Conservation (phyloP, 257 asterid species). For the Solanum virginianum region DNA sequence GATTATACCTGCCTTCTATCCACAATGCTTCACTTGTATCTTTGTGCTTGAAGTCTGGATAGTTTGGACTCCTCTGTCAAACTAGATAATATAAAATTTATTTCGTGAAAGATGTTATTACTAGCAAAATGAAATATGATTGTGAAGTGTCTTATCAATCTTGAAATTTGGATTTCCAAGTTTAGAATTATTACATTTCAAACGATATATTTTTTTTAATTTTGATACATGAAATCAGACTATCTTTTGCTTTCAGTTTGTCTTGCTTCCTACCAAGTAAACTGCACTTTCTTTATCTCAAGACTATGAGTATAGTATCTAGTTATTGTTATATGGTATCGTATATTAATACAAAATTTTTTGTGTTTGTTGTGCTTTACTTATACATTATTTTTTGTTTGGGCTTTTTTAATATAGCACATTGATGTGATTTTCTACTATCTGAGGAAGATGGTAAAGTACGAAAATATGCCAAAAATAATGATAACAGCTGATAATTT, state of each 20-base stretch:
- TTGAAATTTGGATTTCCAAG: not conserved
- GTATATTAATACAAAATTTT: too few relatives aligned
- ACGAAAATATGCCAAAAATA: too few relatives aligned
- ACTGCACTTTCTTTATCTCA: too few relatives aligned
- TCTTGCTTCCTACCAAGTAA: too few relatives aligned
- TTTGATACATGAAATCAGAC: not conserved
- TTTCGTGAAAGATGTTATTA: not conserved
- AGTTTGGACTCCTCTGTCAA: conserved; percentile 78
- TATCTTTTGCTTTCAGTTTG: too few relatives aligned
- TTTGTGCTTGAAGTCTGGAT: conserved; percentile 98
- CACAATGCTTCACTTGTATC: conserved; percentile 91
- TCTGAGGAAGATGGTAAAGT: too few relatives aligned
- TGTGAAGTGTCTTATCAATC: not conserved
- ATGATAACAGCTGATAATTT: too few relatives aligned
- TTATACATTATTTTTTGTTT: too few relatives aligned
- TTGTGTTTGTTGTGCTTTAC: too few relatives aligned
- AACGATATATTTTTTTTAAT: not conserved
- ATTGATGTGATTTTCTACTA: too few relatives aligned
- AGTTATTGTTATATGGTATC: too few relatives aligned
- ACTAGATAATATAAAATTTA: not conserved
- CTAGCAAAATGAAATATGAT: not conserved
- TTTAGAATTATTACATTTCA: not conserved
- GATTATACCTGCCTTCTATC: conserved; percentile 78
- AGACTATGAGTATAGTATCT: not conserved
- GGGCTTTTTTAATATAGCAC: too few relatives aligned